Conservation (phyloP, 2,329 filamentous ascomycete genomes). For the Colletotrichum sp. region DNA sequence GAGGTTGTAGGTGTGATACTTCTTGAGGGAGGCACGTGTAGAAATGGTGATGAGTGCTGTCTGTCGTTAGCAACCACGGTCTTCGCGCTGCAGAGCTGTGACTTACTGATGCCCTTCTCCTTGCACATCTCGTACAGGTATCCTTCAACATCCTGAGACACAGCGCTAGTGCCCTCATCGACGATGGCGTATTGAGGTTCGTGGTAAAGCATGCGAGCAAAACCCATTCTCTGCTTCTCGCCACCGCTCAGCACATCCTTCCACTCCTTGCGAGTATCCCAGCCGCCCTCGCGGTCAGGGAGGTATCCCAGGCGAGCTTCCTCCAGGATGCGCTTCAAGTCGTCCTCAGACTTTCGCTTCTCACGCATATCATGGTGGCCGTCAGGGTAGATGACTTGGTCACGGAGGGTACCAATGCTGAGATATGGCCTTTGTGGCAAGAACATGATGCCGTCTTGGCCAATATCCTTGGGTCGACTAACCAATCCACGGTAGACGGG, state of each 20-base stretch:
- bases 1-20: conserved; percentile 93
- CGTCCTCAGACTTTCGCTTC: conserved; percentile 76
- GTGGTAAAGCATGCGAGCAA: conserved; percentile 90
- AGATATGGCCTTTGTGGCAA: conserved; percentile 93
- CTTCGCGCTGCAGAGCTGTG: not conserved
- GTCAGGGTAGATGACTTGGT: conserved; percentile 98
- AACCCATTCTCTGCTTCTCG: conserved; percentile 94
- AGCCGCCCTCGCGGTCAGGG: conserved; percentile 89
- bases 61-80: conserved; percentile 18
- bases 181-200: conserved; percentile 94
- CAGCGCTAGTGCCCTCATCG: conserved; percentile 94
- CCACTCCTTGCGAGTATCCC: conserved; percentile 97
- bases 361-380: conserved; percentile 93
- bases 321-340: conserved; percentile 80
- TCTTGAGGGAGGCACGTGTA: conserved; percentile 91
- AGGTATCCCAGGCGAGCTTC: conserved; percentile 88
- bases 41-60: conserved; percentile 91
- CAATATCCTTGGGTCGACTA: conserved; percentile 79
- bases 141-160: conserved; percentile 93
- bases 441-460: conserved; percentile 97
- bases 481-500: conserved; percentile 94
- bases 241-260: conserved; percentile 97
- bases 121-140: conserved; percentile 93
- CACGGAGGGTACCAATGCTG: conserved; percentile 87
- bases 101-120: conserved; percentile 88